A percentile compares a stretch with the other conserved stretches of the same genome.
Evolutionary conservation across 768 basidiomycete genomes (phyloP).

Genomic region (Leccinum aurantiacum): DNA sequence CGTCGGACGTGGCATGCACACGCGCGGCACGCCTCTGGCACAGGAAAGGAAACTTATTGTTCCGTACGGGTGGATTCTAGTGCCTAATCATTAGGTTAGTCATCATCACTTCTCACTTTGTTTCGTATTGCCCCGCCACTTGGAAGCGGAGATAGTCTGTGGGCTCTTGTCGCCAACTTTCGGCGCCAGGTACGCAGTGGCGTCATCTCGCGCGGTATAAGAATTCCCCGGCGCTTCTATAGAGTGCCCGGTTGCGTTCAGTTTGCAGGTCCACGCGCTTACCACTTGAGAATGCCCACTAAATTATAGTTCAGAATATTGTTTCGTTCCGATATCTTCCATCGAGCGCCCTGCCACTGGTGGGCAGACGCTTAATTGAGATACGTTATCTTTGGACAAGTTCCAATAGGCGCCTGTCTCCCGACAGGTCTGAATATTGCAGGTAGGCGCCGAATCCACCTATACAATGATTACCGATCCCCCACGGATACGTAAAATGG

Average conservation of each 20-base stretch:
- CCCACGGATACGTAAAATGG: neutral
- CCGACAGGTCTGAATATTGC: neutral
- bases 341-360: neutral
- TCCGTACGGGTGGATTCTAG: neutral
- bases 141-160: neutral
- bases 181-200: neutral
- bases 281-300: slow-evolving; percentile 9
- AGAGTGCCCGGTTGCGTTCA: neutral
- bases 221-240: neutral
- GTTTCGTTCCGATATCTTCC: neutral
- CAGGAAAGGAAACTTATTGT: neutral
- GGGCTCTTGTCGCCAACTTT: neutral
- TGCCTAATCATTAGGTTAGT: neutral
- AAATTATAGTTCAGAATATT: slow-evolving; percentile 3
- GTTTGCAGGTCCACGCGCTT: neutral
- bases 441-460: neutral
- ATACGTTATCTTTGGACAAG: neutral
- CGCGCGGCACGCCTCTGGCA: neutral
- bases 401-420: neutral
- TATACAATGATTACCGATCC: neutral
- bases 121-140: neutral
- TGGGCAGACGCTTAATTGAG: neutral
- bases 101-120: neutral
- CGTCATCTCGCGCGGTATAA: neutral
- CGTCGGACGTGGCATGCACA: slow-evolving; percentile 34